Conservation (phyloP, 2,329 filamentous ascomycete species). For the Zasmidium citrigriseum region DNA sequence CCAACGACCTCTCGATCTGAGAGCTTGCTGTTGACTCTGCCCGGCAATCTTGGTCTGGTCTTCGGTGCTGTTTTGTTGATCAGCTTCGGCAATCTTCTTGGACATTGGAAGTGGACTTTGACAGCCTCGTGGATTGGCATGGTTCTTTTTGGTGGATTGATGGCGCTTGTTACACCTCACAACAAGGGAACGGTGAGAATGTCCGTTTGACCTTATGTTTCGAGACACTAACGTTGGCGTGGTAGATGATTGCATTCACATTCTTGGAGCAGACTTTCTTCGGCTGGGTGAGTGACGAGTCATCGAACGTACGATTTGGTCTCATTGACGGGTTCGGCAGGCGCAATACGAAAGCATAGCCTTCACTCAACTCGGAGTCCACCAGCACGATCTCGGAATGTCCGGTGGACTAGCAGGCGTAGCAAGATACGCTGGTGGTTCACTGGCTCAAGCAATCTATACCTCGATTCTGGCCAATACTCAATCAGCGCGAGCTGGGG, state of each 20-base stretch:
- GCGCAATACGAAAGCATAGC: constrained; percentile 52
- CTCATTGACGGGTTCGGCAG: neutral
- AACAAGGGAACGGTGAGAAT: constrained; percentile 37
- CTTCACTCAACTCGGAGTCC: constrained; percentile 52
- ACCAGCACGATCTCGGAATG: constrained; percentile 51
- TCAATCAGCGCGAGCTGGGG: constrained; percentile 9
- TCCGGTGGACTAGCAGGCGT: constrained; percentile 47
- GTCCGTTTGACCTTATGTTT: neutral
- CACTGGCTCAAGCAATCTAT: constrained; percentile 17
- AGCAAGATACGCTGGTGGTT: constrained; percentile 36
- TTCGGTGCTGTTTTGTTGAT: constrained; percentile 46
- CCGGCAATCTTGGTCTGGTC: constrained; percentile 48
- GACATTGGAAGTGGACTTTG: constrained; percentile 51
- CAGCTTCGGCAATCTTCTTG: constrained; percentile 44
- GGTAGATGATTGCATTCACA: constrained; percentile 49
- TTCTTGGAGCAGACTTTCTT: constrained; percentile 50
- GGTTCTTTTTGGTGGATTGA: constrained; percentile 49
- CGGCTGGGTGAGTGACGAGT: constrained; percentile 37
- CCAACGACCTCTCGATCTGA: constrained; percentile 12
- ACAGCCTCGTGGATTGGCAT: constrained; percentile 48
- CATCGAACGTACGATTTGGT: neutral
- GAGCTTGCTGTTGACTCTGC: constrained; percentile 38
- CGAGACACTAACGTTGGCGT: neutral
- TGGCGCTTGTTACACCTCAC: constrained; percentile 45
- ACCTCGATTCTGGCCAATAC: constrained; percentile 15